Base-by-base conservation (phyloP, 345 rosid genomes). In the Citrus inodora region DNA sequence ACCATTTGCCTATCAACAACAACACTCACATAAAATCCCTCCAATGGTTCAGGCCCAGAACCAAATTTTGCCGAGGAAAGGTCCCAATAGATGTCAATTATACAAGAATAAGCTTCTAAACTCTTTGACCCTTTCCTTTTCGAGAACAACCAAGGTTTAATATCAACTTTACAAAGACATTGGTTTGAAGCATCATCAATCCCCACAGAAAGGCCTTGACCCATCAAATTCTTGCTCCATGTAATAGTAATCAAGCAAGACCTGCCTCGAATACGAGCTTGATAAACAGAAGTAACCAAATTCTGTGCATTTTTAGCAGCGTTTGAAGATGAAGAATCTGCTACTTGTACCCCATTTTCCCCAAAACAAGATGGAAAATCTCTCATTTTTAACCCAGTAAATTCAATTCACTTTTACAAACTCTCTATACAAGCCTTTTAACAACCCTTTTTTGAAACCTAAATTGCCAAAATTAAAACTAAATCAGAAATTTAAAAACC, bases 291-390 rank as follows among this genome's bases (percentile, higher is more conserved):
- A 75, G 94, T 80, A 67, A 89, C 96, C 67, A 93, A 82, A 81
- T 90, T 92, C 82, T 95, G 99, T 5, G 93, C 90, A 77, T 76
- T 80, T 83, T 84, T 95, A 7, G 89, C 80, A 14, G 89, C 67
- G 79, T 11, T 90, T 22, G 97, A 89, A 35, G 95, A 85, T 10
- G 99, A 92, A 64, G 93, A 91, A 85, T 91, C 96, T 21, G 96
- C 91, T 46, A 91, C 85, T 82, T 92, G 99, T 4, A 93, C 95
- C 40, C 98, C 97, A 86, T 87, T 95, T 82, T 95, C 97, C 66
- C 99, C 92, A 55, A 94, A 95, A 82, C 99, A 93, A 87, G 98
- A 93, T 10, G 99, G 96, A 60, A 95, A 95, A 88, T 93, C 99
- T 67, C 90, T 95, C 98, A 95, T 95, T 76, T 85, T 87, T 53